Conservation (phyloP, 495 filamentous ascomycete genomes). For the Penicillium herquei region DNA sequence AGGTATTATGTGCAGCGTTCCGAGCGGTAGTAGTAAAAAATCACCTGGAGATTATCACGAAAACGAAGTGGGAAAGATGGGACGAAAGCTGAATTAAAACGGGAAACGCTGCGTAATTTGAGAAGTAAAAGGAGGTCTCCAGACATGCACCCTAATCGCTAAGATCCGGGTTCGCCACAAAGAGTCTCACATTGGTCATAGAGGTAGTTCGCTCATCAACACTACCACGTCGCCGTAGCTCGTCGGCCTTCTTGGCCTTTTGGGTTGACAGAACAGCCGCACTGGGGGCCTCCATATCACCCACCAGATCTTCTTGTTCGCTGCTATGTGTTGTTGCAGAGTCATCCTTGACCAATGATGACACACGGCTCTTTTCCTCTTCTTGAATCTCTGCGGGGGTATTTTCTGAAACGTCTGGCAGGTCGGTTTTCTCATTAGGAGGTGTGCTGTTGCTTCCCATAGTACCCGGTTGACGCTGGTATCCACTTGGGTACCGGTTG, state of each 20-base stretch:
- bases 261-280: conserved; percentile 49
- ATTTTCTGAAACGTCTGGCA: conserved; percentile 53
- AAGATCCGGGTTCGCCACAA: conserved; percentile 90
- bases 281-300: conserved; percentile 49
- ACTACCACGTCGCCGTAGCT: conserved; percentile 80
- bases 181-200: conserved; percentile 82
- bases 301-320: conserved; percentile 54
- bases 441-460: conserved; percentile 73
- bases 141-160: conserved; percentile 48
- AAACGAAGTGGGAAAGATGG: conserved; percentile 10
- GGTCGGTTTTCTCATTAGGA: conserved; percentile 48
- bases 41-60: conserved; percentile 12
- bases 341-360: conserved; percentile 44
- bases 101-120: conserved; percentile 15
- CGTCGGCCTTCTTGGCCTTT: conserved; percentile 70
- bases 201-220: conserved; percentile 86
- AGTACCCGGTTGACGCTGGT: conserved; percentile 52
- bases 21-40: conserved; percentile 8
- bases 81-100: conserved; percentile 8
- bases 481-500: conserved; percentile 56
- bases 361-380: conserved; percentile 38
- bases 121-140: conserved; percentile 4
- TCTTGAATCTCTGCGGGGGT: conserved; percentile 45
- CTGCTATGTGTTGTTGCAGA: conserved; percentile 39
- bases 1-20: conserved; percentile 30